Evolutionary conservation across 164 flowering plant genomes (phyloP), one percentile per base, ranked within the genome.

Genomic region (Taxillus chinensis): DNA sequence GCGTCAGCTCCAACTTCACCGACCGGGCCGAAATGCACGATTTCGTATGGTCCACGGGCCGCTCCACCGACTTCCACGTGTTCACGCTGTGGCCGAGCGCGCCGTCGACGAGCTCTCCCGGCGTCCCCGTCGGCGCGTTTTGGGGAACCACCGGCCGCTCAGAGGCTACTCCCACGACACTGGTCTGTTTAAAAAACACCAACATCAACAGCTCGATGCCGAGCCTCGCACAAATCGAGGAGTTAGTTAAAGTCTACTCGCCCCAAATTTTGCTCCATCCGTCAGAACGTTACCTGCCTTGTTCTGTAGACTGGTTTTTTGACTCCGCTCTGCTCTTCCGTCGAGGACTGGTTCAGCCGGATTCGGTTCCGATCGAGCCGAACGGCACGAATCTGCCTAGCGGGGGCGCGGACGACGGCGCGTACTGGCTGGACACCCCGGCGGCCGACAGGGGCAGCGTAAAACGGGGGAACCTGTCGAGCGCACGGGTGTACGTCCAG

Each of bases 361-460:
- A 71, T 0, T 95, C 95, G 0, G 55, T 57, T 37, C 53, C 63
- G 5, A 74, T 92, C n/a, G 79, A 83, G 8, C 59, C 91, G 2
- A 66, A 62, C 0, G 96, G 98, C 15, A 69, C 83, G 2, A 90
- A 86, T 70, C 93, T 92, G 59, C 96, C 98, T 8, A 86, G 77
- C 63, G 91, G 79, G 37, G 95, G 92, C 15, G 63, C 83, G 0
- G 75, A 85, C 43, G 97, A 88, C 64, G 96, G 76, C 0, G 40
- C 68, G 7, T 90, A 85, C 39, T 92, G 98, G 97, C 55, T 92
- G 42, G 98, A 90, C 66, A 83, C 90, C 8, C 95, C 98, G 0
- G 49, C 27, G 4, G 13, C 9, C 0, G 83, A 85, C 0, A 78
- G 68, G 58, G 89, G 83, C 16, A 79, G 68, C 56, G 89, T 83